Evolutionary conservation across 1,284 basidiomycete genomes (phyloP), one percentile per base, ranked within the genome.

Genomic region (Papiliotrema flavescens): DNA sequence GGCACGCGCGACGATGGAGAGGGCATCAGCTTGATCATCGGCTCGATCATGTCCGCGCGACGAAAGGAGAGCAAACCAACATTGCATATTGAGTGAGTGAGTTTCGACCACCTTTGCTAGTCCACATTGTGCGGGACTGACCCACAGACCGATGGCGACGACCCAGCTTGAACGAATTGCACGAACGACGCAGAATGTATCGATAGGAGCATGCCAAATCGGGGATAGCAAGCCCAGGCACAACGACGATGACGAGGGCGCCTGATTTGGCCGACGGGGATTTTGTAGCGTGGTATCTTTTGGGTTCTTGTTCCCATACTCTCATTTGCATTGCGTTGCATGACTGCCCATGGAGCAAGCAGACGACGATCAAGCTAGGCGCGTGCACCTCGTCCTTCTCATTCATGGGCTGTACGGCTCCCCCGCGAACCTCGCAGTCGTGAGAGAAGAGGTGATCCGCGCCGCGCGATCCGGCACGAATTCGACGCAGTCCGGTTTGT

Each of bases 371-470:
- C 42, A 20, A 26, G n/a, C 3, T 7, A 49, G 23, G 48, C 13
- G 7, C 5, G 43, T 69, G 19, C 75, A 77, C 54, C 65, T 77
- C 26, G 62, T 74, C 17, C 62, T 77, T 41, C 67, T 77, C 49
- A 65, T 75, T 1, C 75, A 77, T 44, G 75, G 75, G 1, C 60
- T 77, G 15, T 77, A 74, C 57, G 75, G 75, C 26, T 63, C 64
- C 2, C 60, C 68, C 1, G 49, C 48, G 13, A 73, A 75, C 52
- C 62, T 75, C 17, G 58, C 59, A 39, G 65, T 63, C 7, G 58
- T 69, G 17, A 64, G 69, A 47, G 62, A 69, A 26, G 71, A 75
- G 53, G 51, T 72, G 13, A 26, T 47, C 7, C 23, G 37, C 32
- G 49, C 48, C 28, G 37, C 49, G 13, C 34, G 28, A 11, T 32